A percentile compares a stretch with the other conserved stretches of the same genome.
These are phyloP conservation scores for Sextonia rubra DNA, from an alignment of 164 flowering plant genomes.

Conservation along the genomic window DNA sequence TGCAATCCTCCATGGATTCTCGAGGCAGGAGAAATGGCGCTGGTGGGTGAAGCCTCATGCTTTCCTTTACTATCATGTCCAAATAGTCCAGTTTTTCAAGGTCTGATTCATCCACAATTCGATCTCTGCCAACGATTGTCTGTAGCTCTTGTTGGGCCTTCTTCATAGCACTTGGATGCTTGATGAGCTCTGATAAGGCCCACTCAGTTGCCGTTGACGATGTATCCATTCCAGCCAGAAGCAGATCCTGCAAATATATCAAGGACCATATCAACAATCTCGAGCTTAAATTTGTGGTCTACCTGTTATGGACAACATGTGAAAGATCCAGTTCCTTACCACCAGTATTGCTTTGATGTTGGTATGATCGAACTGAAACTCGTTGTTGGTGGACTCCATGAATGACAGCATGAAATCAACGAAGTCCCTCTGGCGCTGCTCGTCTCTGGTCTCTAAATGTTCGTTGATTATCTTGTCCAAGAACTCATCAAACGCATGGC, in stretches of 20 bases:
- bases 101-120: slow-evolving; percentile 24
- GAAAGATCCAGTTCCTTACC: not conserved
- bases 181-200: slow-evolving; percentile 15
- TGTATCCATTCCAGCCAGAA: slow-evolving; percentile 11
- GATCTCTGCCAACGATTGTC: slow-evolving; percentile 13
- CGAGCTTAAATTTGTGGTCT: too few relatives aligned
- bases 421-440: not conserved
- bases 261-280: not conserved
- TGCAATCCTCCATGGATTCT: slow-evolving; percentile 21
- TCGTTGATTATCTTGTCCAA: not conserved
- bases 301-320: not conserved
- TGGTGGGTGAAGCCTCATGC: slow-evolving; percentile 30
- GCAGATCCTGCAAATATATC: slow-evolving; percentile 8
- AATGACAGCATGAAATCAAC: slow-evolving; percentile 3
- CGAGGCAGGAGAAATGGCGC: slow-evolving; percentile 30
- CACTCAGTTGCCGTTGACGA: slow-evolving; percentile 16
- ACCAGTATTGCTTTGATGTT: not conserved
- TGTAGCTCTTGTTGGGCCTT: slow-evolving; percentile 19
- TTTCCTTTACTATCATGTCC: slow-evolving; percentile 33
- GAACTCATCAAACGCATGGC: not conserved
- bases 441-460: not conserved
- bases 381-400: not conserved
- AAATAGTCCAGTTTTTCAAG: slow-evolving; percentile 20
- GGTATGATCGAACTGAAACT: not conserved
- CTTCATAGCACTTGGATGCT: slow-evolving; percentile 10